phyloP scores from a whole-genome alignment of 2,329 filamentous ascomycete species.

The Penicillium sp. region DNA sequence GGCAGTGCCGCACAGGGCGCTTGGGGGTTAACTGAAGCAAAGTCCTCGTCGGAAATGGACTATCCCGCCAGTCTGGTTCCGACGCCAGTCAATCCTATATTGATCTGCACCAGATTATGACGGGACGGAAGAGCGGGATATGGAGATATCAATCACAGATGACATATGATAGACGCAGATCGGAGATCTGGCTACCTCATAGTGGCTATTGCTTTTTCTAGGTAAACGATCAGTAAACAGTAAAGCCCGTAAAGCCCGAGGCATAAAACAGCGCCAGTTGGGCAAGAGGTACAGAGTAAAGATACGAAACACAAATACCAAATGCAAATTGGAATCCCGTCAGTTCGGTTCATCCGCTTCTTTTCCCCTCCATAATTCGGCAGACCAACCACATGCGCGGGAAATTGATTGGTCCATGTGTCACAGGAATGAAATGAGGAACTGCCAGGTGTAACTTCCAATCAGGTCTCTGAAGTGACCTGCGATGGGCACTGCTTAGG shows the following conservation, averaged over 20 bases:
- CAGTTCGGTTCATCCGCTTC: constrained; percentile 9
- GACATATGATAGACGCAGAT: too few species aligned
- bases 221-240: neutral
- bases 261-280: neutral
- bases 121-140: neutral
- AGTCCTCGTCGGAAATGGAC: neutral
- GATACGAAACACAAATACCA: neutral
- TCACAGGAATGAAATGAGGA: constrained; percentile 14
- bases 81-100: neutral
- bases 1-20: too few species aligned
- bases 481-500: constrained; percentile 13
- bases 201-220: too few species aligned
- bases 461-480: constrained; percentile 12
- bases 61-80: neutral
- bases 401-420: constrained; percentile 6
- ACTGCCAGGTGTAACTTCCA: constrained; percentile 7
- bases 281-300: too few species aligned
- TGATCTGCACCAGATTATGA: neutral
- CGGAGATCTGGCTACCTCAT: too few species aligned
- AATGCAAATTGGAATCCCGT: neutral
- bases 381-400: constrained; percentile 10
- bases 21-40: neutral
- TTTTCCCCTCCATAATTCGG: constrained; percentile 17
- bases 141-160: neutral
- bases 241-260: too few species aligned